These are phyloP conservation scores for Botrytis porri DNA, from an alignment of 2,329 filamentous ascomycete species.

Conservation along the genomic window DNA sequence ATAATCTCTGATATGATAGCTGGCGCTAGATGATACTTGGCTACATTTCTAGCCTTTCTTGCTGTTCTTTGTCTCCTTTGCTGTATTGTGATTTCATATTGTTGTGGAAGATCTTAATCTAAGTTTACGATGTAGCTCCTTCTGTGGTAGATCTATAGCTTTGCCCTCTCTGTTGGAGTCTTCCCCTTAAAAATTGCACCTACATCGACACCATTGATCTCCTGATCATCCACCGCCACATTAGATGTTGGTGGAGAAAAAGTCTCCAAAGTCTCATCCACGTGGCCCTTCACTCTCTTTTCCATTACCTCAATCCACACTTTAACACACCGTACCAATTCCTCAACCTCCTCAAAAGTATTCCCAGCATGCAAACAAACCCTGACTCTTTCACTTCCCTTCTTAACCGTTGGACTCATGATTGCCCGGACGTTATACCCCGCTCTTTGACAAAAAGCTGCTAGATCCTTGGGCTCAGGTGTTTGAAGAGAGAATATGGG, in stretches of 20 bases:
- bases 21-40: background rate
- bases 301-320: constrained; percentile 28
- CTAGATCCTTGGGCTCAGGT: constrained; percentile 54
- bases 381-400: constrained; percentile 60
- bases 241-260: too few relatives aligned
- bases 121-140: background rate
- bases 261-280: background rate
- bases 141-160: background rate
- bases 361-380: constrained; percentile 69
- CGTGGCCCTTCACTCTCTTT: background rate
- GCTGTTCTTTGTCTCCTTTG: background rate
- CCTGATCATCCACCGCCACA: background rate
- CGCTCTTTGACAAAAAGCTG: constrained; percentile 54
- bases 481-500: constrained; percentile 66
- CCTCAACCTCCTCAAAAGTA: constrained; percentile 54
- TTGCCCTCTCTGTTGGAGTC: background rate
- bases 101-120: background rate
- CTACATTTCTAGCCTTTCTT: background rate
- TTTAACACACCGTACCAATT: constrained; percentile 39
- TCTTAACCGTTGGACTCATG: constrained; percentile 65
- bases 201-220: background rate
- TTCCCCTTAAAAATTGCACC: background rate
- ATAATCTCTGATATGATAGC: background rate
- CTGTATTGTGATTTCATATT: background rate
- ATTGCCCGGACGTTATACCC: constrained; percentile 64